Evolutionary conservation across 768 basidiomycete genomes (phyloP).

Genomic region (Suillus brevipes): DNA sequence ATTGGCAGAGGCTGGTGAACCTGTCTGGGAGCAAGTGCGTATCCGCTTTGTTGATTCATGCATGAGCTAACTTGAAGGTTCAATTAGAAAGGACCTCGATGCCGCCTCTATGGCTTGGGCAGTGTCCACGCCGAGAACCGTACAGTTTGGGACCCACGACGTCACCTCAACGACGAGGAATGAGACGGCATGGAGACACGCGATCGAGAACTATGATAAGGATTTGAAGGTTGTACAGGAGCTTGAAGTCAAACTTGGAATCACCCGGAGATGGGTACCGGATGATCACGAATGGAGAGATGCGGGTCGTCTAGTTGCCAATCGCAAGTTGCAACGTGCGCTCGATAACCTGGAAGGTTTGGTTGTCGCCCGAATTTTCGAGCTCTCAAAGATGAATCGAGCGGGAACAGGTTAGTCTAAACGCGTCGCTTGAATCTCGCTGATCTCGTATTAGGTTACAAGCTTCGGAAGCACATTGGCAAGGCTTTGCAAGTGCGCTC

Average conservation of each 20-base stretch:
- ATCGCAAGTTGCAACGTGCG: conserved; percentile 11
- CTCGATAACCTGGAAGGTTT: conserved; percentile 19
- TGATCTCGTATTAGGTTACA: neutral
- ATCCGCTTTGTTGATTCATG: neutral
- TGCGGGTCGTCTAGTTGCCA: conserved; percentile 3
- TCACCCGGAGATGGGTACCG: neutral
- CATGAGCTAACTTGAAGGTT: neutral
- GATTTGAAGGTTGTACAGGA: neutral
- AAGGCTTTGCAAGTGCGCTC: neutral
- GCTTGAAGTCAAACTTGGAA: neutral
- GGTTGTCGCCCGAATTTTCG: conserved; percentile 19
- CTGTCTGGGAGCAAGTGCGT: conserved; percentile 12
- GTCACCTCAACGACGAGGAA: neutral
- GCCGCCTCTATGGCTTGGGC: neutral
- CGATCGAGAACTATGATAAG: neutral
- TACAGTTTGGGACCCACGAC: neutral
- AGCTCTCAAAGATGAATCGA: conserved; percentile 22
- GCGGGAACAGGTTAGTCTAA: conserved; percentile 26
- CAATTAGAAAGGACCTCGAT: neutral
- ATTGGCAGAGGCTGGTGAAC: conserved; percentile 14
- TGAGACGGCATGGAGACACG: neutral
- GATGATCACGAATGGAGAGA: conserved; percentile 5
- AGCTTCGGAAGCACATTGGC: neutral
- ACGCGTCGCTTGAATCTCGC: too few relatives aligned
- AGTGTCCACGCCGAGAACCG: neutral